Evolutionary conservation across 2,329 filamentous ascomycete species (phyloP), one percentile per base, ranked within the genome.

Genomic region (Penicillium occitanis): DNA sequence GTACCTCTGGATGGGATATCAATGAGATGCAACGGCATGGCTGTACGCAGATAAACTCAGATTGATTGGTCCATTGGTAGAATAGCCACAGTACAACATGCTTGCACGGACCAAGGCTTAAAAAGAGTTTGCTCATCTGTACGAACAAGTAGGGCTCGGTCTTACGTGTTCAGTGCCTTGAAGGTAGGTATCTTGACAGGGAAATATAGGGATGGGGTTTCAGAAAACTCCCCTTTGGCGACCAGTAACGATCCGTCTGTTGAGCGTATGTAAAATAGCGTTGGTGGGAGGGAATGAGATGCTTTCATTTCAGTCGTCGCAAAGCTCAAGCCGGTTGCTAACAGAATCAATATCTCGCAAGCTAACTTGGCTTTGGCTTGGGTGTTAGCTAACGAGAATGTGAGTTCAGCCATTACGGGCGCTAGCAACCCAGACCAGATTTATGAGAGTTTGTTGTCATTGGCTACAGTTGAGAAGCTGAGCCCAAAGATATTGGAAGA

Each of bases 41-140:
- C 80, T 85, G 14, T 81, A 86, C 67, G 88, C 88, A 25, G 85
- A 88, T 68, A 82, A 82, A 64, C 82, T 90, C 4, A 82, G 84
- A 19, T 78, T 91, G 53, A 85, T 90, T 69, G 87, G 85, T 19
- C 75, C 75, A 2, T 70, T 75, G 14, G 73, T 74, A 50, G 73
- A 91, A 77, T 88, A 91, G 77, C 88, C 88, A 1, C 79, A 85
- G 57, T 90, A 91, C 78, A 90, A 88, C 78, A 84, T 90, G 80
- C 80, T 90, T 8, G 79, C 81, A 35, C 84, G 88, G 5, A 78
- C 85, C 65, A 87, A 85, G 73, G 87, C 90, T 17, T 88, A 91
- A 77, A 78, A 78, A 46, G 86, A 91, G 71, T 90, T 82, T 72
- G 79, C 81, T 48, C 82, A 86, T 61, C 78, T 91, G 40, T 90